These are phyloP conservation scores for Zymoseptoria tritici DNA, from an alignment of 2,329 filamentous ascomycete species.

Conservation along the genomic window DNA sequence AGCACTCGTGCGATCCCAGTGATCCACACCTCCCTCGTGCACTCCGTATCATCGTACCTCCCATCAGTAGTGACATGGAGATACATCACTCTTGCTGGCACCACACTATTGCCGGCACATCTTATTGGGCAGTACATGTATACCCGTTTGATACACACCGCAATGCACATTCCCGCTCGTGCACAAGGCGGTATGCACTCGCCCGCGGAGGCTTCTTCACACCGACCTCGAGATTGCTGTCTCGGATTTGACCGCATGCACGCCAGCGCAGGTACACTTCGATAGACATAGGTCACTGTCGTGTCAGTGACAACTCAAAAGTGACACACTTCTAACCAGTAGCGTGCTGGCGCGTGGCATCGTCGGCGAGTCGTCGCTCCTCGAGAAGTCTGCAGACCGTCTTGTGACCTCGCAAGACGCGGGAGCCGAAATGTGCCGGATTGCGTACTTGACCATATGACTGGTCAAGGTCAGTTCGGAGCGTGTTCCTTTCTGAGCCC, in stretches of 20 bases:
- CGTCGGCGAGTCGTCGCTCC: background rate
- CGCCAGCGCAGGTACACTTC: background rate
- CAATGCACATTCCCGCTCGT: background rate
- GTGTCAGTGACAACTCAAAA: background rate
- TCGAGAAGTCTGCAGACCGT: background rate
- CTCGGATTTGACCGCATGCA: background rate
- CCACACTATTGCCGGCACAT: background rate
- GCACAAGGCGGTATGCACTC: background rate
- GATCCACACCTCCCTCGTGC: background rate
- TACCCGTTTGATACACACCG: background rate
- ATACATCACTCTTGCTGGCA: background rate
- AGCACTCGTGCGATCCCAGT: background rate
- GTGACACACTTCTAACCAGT: background rate
- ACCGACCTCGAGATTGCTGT: background rate
- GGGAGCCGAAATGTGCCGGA: background rate
- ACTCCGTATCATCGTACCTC: background rate
- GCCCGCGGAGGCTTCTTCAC: background rate
- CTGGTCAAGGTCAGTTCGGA: background rate
- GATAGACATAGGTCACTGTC: background rate
- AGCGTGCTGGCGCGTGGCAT: background rate
- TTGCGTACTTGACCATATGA: background rate
- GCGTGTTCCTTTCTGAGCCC: background rate
- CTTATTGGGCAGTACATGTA: background rate
- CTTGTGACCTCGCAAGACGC: background rate
- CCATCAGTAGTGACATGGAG: background rate